phyloP scores from a whole-genome alignment of 371 early-diverging fungal species.

The Antonospora locustae region DNA sequence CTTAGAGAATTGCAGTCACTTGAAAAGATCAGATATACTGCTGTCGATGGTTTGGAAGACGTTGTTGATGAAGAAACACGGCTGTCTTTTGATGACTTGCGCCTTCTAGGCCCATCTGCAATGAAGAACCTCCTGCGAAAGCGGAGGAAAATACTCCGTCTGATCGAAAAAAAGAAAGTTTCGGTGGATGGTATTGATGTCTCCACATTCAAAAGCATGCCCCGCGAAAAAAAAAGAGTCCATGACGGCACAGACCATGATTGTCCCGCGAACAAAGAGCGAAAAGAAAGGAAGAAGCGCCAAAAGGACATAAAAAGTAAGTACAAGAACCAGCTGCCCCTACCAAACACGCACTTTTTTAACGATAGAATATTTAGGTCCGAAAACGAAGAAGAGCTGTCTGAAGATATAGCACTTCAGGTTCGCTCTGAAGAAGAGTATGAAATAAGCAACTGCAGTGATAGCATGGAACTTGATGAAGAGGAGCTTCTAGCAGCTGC shows the following conservation, averaged over 20 bases:
- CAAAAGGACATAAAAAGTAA: constrained; percentile 46
- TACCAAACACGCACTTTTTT: constrained; percentile 27
- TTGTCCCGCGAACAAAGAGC: constrained; percentile 16
- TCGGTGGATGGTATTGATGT: constrained; percentile 5
- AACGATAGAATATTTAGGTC: constrained; percentile 62
- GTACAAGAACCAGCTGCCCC: constrained; percentile 24
- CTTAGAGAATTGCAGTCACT: constrained; percentile 46
- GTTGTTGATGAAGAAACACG: constrained; percentile 55
- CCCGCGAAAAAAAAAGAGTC: constrained; percentile 13
- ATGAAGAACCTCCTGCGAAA: constrained; percentile 49
- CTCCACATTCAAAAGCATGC: constrained; percentile 13
- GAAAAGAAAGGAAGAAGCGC: constrained; percentile 29
- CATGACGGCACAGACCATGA: constrained; percentile 28
- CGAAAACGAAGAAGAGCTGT: constrained; percentile 56
- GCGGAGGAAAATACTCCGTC: constrained; percentile 51
- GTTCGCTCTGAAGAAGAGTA: background rate
- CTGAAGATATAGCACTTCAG: constrained; percentile 8
- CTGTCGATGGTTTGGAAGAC: constrained; percentile 59
- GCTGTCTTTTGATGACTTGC: constrained; percentile 43
- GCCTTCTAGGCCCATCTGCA: constrained; percentile 53
- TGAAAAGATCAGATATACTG: constrained; percentile 54
- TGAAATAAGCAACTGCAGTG: constrained; percentile 18
- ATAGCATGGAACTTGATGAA: constrained; percentile 38
- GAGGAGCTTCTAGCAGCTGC: constrained; percentile 47
- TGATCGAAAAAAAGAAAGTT: constrained; percentile 11